phyloP scores from a whole-genome alignment of 2,329 filamentous ascomycete genomes.

The Colletotrichum plurivorum region DNA sequence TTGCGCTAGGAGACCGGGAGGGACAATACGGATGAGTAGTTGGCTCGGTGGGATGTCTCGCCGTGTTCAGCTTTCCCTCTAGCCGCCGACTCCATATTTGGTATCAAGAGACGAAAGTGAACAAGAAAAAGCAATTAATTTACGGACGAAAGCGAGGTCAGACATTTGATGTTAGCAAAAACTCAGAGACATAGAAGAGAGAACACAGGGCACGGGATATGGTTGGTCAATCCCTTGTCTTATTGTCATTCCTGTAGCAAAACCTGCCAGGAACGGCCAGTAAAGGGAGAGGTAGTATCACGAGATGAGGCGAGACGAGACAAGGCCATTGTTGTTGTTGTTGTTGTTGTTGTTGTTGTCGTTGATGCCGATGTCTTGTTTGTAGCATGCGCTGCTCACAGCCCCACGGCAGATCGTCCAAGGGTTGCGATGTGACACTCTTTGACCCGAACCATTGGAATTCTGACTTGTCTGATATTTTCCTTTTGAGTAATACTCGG shows the following conservation, averaged over 20 bases:
- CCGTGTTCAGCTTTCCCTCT: background rate
- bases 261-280: background rate
- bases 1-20: too few relatives aligned
- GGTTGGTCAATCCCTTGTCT: too few relatives aligned
- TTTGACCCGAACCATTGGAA: slow-evolving; percentile 18
- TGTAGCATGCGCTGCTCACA: background rate
- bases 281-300: background rate
- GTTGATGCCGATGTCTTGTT: too few relatives aligned
- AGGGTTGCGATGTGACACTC: slow-evolving; percentile 13
- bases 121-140: background rate
- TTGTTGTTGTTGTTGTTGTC: slow-evolving; percentile 1
- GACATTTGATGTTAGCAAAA: background rate
- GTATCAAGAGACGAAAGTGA: background rate
- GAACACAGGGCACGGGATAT: too few relatives aligned
- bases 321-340: slow-evolving; percentile 10
- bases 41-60: too few relatives aligned
- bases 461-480: background rate
- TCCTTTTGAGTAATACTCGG: background rate
- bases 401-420: slow-evolving; percentile 7
- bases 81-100: background rate
- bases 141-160: background rate
- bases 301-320: slow-evolving; percentile 1
- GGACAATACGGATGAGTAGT: too few relatives aligned
- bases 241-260: too few relatives aligned
- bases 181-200: too few relatives aligned